Conservation (phyloP, 164 flowering plant species). For the Chimonanthus salicifolius region DNA sequence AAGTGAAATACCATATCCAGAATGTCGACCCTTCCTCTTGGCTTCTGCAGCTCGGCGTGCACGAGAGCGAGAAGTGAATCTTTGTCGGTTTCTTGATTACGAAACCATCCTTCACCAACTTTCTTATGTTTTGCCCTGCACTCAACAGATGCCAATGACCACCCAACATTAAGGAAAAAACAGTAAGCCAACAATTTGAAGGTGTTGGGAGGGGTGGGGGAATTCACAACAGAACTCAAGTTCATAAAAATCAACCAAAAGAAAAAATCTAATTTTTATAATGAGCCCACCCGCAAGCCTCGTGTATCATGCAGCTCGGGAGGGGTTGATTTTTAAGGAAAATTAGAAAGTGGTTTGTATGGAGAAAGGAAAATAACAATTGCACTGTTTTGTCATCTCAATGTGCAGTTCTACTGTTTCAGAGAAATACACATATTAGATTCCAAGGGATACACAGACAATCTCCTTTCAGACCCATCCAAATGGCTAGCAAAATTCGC, state of each 20-base stretch:
- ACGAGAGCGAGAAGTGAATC: conserved; percentile 33
- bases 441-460: too few species aligned
- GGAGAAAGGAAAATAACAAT: too few species aligned
- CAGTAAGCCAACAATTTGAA: background rate
- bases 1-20: conserved; percentile 24
- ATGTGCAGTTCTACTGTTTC: too few species aligned
- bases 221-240: too few species aligned
- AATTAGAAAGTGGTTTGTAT: too few species aligned
- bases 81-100: conserved; percentile 28
- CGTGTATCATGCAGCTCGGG: background rate
- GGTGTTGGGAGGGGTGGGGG: too few species aligned
- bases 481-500: too few species aligned
- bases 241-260: background rate
- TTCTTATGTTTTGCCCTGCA: conserved; percentile 29
- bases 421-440: too few species aligned
- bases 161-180: background rate
- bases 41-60: conserved; percentile 23
- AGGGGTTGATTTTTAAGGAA: too few species aligned
- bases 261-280: too few species aligned
- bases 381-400: too few species aligned
- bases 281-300: background rate
- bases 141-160: background rate
- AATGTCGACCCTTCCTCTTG: conserved; percentile 29
- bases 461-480: too few species aligned
- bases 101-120: conserved; percentile 35